A percentile compares a stretch with the other conserved stretches of the same genome.
These are phyloP conservation scores for Volutella citrinella DNA, from an alignment of 2,329 filamentous ascomycete species.

Conservation along the genomic window DNA sequence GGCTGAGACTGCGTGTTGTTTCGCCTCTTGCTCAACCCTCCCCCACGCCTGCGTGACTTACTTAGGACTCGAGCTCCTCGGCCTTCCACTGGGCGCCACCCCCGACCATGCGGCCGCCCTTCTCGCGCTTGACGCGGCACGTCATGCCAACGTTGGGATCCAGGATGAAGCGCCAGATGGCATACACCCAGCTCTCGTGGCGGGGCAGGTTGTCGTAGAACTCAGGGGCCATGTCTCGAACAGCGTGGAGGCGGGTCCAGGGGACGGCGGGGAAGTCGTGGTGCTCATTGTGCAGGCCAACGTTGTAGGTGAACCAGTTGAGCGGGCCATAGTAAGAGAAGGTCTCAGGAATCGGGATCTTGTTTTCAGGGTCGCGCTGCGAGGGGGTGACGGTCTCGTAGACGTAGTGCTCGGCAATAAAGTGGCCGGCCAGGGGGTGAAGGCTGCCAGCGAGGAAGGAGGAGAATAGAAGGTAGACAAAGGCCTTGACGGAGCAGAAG, in stretches of 20 bases:
- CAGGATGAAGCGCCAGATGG: constrained; percentile 93
- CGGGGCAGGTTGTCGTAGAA: constrained; percentile 87
- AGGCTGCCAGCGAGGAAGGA: constrained; percentile 92
- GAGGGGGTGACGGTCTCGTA: constrained; percentile 61
- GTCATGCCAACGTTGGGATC: constrained; percentile 87
- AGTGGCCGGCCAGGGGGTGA: constrained; percentile 93
- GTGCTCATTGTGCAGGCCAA: constrained; percentile 97
- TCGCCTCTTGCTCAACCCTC: too few relatives aligned
- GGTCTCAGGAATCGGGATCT: constrained; percentile 78
- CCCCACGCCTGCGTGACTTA: too few relatives aligned
- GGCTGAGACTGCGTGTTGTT: too few relatives aligned
- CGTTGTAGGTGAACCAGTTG: constrained; percentile 94
- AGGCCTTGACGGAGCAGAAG: constrained; percentile 57
- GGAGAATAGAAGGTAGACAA: constrained; percentile 82
- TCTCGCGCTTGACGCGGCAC: constrained; percentile 88
- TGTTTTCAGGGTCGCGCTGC: constrained; percentile 55
- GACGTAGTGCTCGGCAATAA: constrained; percentile 97
- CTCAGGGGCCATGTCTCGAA: constrained; percentile 79
- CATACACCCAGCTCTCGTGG: constrained; percentile 87
- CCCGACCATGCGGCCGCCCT: constrained; percentile 65
- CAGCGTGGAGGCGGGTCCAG: constrained; percentile 79
- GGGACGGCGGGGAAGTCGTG: constrained; percentile 97
- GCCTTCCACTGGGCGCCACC: constrained; percentile 59
- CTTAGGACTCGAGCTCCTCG: constrained; percentile 65
- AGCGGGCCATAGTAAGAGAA: constrained; percentile 95